Evolutionary conservation across 768 basidiomycete species (phyloP).

Genomic region (Galerina marginata): DNA sequence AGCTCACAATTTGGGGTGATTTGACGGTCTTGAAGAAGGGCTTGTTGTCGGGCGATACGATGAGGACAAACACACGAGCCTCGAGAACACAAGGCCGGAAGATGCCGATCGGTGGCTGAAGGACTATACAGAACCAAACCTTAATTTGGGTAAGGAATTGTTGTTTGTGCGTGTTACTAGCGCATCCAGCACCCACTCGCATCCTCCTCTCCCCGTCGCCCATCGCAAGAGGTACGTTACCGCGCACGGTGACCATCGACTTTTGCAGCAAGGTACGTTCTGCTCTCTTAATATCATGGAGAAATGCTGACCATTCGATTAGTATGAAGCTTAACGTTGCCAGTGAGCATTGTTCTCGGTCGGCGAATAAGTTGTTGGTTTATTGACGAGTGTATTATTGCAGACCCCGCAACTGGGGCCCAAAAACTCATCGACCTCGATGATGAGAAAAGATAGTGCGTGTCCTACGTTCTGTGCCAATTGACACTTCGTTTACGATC

Average conservation of each 20-base stretch:
- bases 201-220: constrained; percentile 31
- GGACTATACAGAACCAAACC: constrained; percentile 68
- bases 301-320: constrained; percentile 21
- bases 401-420: constrained; percentile 95
- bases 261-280: constrained; percentile 37
- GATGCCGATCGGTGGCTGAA: constrained; percentile 49
- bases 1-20: constrained; percentile 29
- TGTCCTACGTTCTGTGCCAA: constrained; percentile 4
- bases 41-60: constrained; percentile 37
- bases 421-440: constrained; percentile 97
- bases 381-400: constrained; percentile 21
- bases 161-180: constrained; percentile 42
- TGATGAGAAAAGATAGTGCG: constrained; percentile 86
- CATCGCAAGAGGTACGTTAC: constrained; percentile 48
- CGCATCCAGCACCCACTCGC: constrained; percentile 30
- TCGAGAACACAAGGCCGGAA: constrained; percentile 31
- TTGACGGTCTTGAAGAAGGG: constrained; percentile 51
- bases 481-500: neutral
- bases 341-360: constrained; percentile 59
- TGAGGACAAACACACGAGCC: constrained; percentile 37
- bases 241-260: constrained; percentile 47
- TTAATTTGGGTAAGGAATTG: constrained; percentile 45
- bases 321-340: constrained; percentile 99
- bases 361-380: constrained; percentile 10
- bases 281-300: constrained; percentile 12